These are phyloP conservation scores for Herpetomonas tarakana DNA, from an alignment of 208 protist genomes.

Conservation along the genomic window DNA sequence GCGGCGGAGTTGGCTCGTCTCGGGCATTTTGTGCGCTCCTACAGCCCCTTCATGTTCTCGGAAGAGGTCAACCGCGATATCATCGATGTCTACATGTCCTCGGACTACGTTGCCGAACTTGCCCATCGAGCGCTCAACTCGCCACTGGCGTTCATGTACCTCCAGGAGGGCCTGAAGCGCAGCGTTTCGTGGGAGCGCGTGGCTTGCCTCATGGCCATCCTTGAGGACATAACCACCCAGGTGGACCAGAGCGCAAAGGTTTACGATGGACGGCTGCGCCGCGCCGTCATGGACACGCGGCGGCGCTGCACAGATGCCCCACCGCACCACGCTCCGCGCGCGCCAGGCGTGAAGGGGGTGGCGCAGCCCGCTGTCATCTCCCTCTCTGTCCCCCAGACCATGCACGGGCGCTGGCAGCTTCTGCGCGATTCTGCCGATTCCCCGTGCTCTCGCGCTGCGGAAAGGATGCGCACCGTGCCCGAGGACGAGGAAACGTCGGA, in stretches of 20 bases:
- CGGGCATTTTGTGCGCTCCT: slow-evolving; percentile 55
- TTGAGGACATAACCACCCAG: slow-evolving; percentile 34
- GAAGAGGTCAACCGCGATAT: slow-evolving; percentile 28
- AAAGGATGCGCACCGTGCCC: no score
- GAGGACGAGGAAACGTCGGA: no score
- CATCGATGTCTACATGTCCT: slow-evolving; percentile 43
- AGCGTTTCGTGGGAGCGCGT: slow-evolving; percentile 35
- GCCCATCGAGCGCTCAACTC: slow-evolving; percentile 56
- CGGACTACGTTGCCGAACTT: slow-evolving; percentile 31
- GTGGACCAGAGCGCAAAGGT: slow-evolving; percentile 27
- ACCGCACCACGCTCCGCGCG: background rate
- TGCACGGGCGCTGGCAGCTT: no score
- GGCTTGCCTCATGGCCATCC: slow-evolving; percentile 21
- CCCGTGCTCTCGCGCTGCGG: no score
- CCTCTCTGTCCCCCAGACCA: no score
- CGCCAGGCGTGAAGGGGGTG: no score
- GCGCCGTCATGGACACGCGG: slow-evolving; percentile 5
- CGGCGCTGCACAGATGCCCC: slow-evolving; percentile 10
- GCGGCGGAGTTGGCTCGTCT: slow-evolving; percentile 57
- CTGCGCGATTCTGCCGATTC: no score
- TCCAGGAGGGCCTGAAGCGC: slow-evolving; percentile 27
- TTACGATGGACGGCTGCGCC: slow-evolving; percentile 28
- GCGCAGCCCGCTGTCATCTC: no score
- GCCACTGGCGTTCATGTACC: slow-evolving; percentile 45
- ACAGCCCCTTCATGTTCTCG: slow-evolving; percentile 50